Base-by-base conservation (phyloP, 2,329 filamentous ascomycete genomes). In the Pseudogymnoascus pannorum region DNA sequence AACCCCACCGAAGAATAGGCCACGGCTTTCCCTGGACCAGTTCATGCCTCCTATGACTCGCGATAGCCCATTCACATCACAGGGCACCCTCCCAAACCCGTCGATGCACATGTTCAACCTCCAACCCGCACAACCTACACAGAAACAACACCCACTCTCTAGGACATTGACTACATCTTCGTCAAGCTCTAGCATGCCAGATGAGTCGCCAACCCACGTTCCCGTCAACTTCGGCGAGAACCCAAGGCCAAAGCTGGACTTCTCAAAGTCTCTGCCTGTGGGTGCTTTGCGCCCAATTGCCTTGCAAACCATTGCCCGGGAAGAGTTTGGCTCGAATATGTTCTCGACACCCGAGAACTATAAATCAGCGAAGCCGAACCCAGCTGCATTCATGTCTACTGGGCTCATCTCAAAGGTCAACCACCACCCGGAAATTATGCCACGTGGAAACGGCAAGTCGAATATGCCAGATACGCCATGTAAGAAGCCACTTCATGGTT, bases 361-460 rank as follows among this genome's bases (percentile, higher is more conserved):
- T 75, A 92, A 91, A 73, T 79, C 84, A 58, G 88, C 85, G 6
- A 91, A 87, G 70, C 88, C 92, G 20, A 81, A 89, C 61, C 87
- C 89, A 31, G 86, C 89, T 40, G 92, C 92, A 5, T 97, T 97
- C 75, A 92, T 91, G 79, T 97, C 94, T 1, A 97, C 94, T 0
- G 92, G 93, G 1, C 78, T 99, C 26, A 88, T 99, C 60, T 97
- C 94, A 9, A 99, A 99, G 77, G 90, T 95, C 74, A 95, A 94
- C 70, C 87, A 90, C 62, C 87, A 90, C 72, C 83, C 87, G 0
- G 91, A 97, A 67, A 35, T 35, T 14, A 83, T 91, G 59, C 82
- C 73, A 66, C 74, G 77, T 36, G 78, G 77, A 22, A 76, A 76
- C 26, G 81, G 81, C 74, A 86, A 87, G 71, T 77, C 84, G 69